Base-by-base conservation (phyloP, 371 early-diverging fungal species). In the Circinella minor region DNA sequence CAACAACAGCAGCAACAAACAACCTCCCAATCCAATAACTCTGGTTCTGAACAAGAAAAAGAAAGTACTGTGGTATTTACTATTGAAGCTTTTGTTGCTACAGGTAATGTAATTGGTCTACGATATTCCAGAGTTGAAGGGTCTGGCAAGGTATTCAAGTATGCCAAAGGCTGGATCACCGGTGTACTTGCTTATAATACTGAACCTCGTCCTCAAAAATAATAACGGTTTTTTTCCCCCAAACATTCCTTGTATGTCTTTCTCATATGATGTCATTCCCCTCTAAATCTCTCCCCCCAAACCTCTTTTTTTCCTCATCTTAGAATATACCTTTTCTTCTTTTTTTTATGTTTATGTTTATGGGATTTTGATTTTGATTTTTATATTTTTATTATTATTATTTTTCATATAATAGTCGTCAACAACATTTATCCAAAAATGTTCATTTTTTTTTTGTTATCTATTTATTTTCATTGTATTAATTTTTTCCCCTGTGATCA, bases 101-200 rank as follows among this genome's bases (percentile, higher is more conserved):
- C 69, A 20, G 43, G 67, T 76, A 38, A 57, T 77, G 65, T 65
- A 11, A 65, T 74, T 0, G 81, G 75, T 27, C 55, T 83, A 9
- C 74, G 78, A 20, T 67, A 81, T 20, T 73, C 78, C 1, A 79
- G 80, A 46, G 20, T 74, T 6, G 76, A 81, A 49, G 84, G 84
- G 8, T 81, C 84, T 1, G 73, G 74, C 46, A 81, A 81, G 66
- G 84, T 83, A 34, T 83, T 81, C 55, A 77, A 79, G 27, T 68
- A 81, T 36, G 84, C 81, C 14, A 80, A 73, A 61, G 81, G 81
- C 36, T 83, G 84, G 84, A 73, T 83, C 39, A 75, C 69, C 17
- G 78, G 76, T 37, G 81, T 80, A 0, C 73, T 83, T 27, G 77
- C 72, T 14, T 68, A 69, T 48, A 55, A 55, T 55, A 57, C 57